Evolutionary conservation across 352 stramenopile genomes (phyloP), one percentile per base, ranked within the genome.

Genomic region (Discostella stelligera): DNA sequence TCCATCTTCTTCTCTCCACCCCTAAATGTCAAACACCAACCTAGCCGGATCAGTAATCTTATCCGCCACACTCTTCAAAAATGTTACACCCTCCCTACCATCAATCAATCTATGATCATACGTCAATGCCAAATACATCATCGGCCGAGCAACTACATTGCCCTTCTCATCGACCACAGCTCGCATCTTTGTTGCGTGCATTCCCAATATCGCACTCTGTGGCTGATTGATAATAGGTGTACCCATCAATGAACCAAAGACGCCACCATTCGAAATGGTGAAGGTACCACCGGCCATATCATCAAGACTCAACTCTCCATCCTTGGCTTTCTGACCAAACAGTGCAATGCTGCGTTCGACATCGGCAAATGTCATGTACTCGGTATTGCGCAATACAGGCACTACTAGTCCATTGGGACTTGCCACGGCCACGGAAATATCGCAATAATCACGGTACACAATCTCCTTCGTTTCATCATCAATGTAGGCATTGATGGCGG

Each of bases 61-160:
- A 77, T 98, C 94, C 25, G 95, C 94, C 78, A 99, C 97, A 67
- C 90, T 95, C 89, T 98, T 98, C 71, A 99, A 93, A 88, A 98
- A 99, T 54, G 96, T 99, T 37, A 99, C 97, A 62, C 96, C 96
- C 90, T 99, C 97, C 73, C 96, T 95, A 37, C 97, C 97, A 83
- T 99, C 97, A 68, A 99, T 97, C 55, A 99, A 89, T 65, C 97
- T 94, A 92, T 99, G 97, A 92, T 99, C 97, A 88, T 99, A 99
- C 63, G 96, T 99, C 60, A 99, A 92, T 49, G 97, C 97, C 53
- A 99, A 87, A 89, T 99, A 99, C 97, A 99, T 99, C 96, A 99
- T 99, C 30, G 97, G 97, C 50, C 97, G 86, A 8, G 96, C 95
- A 27, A 98, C 95, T 58, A 99, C 94, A 82, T 99, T 88, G 46